These are phyloP conservation scores for Penicillium salamii DNA, from an alignment of 495 filamentous ascomycete species.

Conservation along the genomic window DNA sequence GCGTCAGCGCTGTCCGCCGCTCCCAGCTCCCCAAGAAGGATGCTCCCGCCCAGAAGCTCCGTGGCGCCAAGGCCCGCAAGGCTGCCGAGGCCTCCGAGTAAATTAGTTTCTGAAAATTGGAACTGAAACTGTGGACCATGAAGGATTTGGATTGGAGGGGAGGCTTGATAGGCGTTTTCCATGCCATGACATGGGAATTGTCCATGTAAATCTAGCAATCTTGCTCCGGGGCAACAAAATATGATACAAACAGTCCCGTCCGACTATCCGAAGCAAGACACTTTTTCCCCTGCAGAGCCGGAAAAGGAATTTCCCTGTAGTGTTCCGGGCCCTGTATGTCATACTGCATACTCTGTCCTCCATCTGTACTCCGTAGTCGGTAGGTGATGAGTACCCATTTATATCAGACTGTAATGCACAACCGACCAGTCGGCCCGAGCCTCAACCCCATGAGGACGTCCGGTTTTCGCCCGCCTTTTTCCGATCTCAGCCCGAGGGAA, in stretches of 20 bases:
- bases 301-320: constrained; percentile 25
- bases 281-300: constrained; percentile 1
- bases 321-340: too few relatives aligned
- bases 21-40: constrained; percentile 80
- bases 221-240: constrained; percentile 16
- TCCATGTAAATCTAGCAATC: constrained; percentile 37
- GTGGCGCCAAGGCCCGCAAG: constrained; percentile 80
- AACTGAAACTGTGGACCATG: constrained; percentile 5
- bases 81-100: constrained; percentile 57
- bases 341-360: too few relatives aligned
- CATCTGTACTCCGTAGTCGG: too few relatives aligned
- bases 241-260: constrained; percentile 13
- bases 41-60: constrained; percentile 63
- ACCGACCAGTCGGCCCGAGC: constrained; percentile 18
- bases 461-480: constrained; percentile 15
- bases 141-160: constrained; percentile 9
- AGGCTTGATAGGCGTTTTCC: constrained; percentile 10
- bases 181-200: constrained; percentile 24
- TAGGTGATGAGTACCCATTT: too few relatives aligned
- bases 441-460: neutral
- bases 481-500: constrained; percentile 8
- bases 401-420: neutral
- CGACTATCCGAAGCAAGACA: neutral
- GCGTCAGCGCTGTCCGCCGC: constrained; percentile 80
- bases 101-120: constrained; percentile 19